These are phyloP conservation scores for Scedosporium apiospermum DNA, from an alignment of 2,329 filamentous ascomycete species.

Conservation along the genomic window DNA sequence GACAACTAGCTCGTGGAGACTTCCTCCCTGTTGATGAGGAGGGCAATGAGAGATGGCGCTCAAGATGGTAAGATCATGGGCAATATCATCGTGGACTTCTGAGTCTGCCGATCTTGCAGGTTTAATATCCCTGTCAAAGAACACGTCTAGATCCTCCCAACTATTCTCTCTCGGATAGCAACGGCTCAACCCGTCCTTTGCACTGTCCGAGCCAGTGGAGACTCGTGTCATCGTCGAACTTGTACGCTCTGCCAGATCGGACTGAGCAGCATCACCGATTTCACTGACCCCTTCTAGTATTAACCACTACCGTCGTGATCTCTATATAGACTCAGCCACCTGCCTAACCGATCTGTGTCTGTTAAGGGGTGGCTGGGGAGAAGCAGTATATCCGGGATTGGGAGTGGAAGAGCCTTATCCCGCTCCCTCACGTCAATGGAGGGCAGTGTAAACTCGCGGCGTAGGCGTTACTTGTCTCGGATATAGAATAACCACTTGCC, in stretches of 20 bases:
- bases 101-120: slow-evolving; percentile 72
- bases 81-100: slow-evolving; percentile 64
- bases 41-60: slow-evolving; percentile 57
- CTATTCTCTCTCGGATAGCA: slow-evolving; percentile 49
- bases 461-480: too few relatives aligned
- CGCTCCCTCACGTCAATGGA: too few relatives aligned
- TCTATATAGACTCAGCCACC: too few relatives aligned
- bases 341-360: too few relatives aligned
- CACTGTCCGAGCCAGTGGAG: slow-evolving; percentile 50
- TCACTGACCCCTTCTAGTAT: not conserved
- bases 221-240: too few relatives aligned
- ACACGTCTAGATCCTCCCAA: too few relatives aligned
- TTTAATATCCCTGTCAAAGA: slow-evolving; percentile 28
- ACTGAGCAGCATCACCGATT: not conserved
- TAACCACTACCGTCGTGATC: not conserved
- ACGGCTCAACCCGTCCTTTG: slow-evolving; percentile 57
- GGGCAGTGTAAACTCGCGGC: too few relatives aligned
- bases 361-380: too few relatives aligned
- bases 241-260: slow-evolving; percentile 12
- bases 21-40: slow-evolving; percentile 58
- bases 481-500: too few relatives aligned
- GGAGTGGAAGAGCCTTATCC: too few relatives aligned
- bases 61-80: slow-evolving; percentile 62
- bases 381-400: too few relatives aligned
- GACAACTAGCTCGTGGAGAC: slow-evolving; percentile 22